A percentile compares a stretch with the other conserved stretches of the same genome.
phyloP scores from a whole-genome alignment of 805 yeast species.

The Candida easanensis region DNA sequence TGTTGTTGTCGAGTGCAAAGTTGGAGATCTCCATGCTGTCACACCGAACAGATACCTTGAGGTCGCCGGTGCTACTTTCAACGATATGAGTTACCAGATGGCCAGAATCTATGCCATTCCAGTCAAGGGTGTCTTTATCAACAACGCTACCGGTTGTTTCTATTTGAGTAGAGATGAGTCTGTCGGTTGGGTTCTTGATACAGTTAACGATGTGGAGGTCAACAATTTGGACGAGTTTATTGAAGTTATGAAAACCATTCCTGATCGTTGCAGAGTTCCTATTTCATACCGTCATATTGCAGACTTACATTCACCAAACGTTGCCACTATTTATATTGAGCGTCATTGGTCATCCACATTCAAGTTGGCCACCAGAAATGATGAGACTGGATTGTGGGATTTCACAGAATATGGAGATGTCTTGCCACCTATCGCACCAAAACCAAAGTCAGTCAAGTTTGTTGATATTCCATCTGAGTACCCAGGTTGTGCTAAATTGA shows the following conservation, averaged over 20 bases:
- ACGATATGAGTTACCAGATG: conserved; percentile 82
- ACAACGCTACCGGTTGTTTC: conserved; percentile 77
- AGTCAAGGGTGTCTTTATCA: conserved; percentile 78
- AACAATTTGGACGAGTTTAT: conserved; percentile 74
- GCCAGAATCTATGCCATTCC: conserved; percentile 85
- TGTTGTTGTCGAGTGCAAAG: conserved; percentile 45
- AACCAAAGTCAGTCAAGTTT: conserved; percentile 65
- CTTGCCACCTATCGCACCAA: conserved; percentile 47
- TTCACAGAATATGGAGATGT: conserved; percentile 51
- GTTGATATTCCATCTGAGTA: conserved; percentile 64
- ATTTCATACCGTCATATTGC: conserved; percentile 73
- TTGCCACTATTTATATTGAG: conserved; percentile 68
- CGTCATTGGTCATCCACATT: conserved; percentile 82
- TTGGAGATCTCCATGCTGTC: conserved; percentile 76
- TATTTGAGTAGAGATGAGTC: conserved; percentile 54
- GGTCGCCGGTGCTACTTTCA: conserved; percentile 85
- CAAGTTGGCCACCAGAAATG: conserved; percentile 63
- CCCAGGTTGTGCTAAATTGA: conserved; percentile 49
- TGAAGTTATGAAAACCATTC: conserved; percentile 72
- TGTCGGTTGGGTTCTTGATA: conserved; percentile 78
- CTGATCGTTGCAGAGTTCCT: conserved; percentile 71
- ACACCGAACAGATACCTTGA: conserved; percentile 81
- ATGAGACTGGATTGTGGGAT: conserved; percentile 57
- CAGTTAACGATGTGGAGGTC: conserved; percentile 71
- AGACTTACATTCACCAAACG: conserved; percentile 72